phyloP scores from a whole-genome alignment of 1,284 basidiomycete species.

The Butyriboletus regius region DNA sequence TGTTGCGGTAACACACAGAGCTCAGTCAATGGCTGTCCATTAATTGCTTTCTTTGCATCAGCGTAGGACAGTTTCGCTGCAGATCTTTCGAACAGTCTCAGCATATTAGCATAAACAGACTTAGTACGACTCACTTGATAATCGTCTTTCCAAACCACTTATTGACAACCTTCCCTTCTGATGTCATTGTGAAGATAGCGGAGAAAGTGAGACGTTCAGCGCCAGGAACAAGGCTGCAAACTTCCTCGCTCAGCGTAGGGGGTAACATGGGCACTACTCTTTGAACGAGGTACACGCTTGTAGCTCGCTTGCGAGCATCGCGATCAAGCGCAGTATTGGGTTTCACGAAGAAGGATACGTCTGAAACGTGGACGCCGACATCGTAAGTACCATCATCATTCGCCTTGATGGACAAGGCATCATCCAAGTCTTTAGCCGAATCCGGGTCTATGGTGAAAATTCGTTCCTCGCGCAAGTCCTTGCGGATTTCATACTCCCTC shows the following conservation, averaged over 20 bases:
- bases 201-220: slow-evolving; percentile 87
- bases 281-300: slow-evolving; percentile 93
- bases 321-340: slow-evolving; percentile 93
- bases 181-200: slow-evolving; percentile 77
- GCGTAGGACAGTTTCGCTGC: slow-evolving; percentile 78
- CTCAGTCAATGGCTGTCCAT: slow-evolving; percentile 58
- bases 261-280: slow-evolving; percentile 95
- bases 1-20: slow-evolving; percentile 55
- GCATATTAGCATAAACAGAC: not conserved
- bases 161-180: slow-evolving; percentile 73
- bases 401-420: slow-evolving; percentile 81
- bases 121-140: slow-evolving; percentile 58
- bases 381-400: slow-evolving; percentile 89
- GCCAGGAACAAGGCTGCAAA: slow-evolving; percentile 85
- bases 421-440: slow-evolving; percentile 86
- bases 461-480: slow-evolving; percentile 77
- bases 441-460: slow-evolving; percentile 92
- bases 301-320: slow-evolving; percentile 93
- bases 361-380: slow-evolving; percentile 89
- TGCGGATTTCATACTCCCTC: slow-evolving; percentile 78
- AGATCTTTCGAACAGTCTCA: slow-evolving; percentile 48
- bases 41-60: slow-evolving; percentile 75
- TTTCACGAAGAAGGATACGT: slow-evolving; percentile 94
- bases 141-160: slow-evolving; percentile 92
- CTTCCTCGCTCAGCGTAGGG: slow-evolving; percentile 79